phyloP scores from a whole-genome alignment of 2,329 filamentous ascomycete genomes.

The Daldinia sp. region DNA sequence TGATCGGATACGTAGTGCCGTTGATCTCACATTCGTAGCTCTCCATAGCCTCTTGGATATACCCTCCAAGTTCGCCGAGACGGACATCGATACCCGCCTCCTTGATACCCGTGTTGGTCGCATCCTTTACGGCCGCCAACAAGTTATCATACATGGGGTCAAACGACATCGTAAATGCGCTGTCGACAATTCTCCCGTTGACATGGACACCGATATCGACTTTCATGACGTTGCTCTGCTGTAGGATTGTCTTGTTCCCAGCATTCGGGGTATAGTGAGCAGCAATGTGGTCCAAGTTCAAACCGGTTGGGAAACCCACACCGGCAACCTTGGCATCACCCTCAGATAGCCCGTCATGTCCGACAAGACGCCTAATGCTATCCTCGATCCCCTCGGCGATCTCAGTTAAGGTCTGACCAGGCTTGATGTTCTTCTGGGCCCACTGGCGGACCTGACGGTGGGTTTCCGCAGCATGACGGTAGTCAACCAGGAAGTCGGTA shows the following conservation, averaged over 20 bases:
- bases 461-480: conserved; percentile 85
- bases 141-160: conserved; percentile 79
- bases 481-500: conserved; percentile 80
- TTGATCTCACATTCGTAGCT: conserved; percentile 88
- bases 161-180: conserved; percentile 81
- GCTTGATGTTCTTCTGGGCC: conserved; percentile 81
- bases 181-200: conserved; percentile 82
- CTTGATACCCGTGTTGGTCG: conserved; percentile 86
- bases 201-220: conserved; percentile 85
- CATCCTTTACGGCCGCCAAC: conserved; percentile 75
- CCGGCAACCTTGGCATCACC: conserved; percentile 81
- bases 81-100: conserved; percentile 93
- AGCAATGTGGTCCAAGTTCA: conserved; percentile 85
- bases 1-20: conserved; percentile 80
- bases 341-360: conserved; percentile 77
- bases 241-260: conserved; percentile 79
- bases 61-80: conserved; percentile 82
- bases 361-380: conserved; percentile 77
- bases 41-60: conserved; percentile 92
- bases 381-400: conserved; percentile 91
- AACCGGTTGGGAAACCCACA: conserved; percentile 86
- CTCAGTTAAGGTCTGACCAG: conserved; percentile 80
- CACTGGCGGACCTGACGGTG: conserved; percentile 87
- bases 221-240: conserved; percentile 80
- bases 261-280: conserved; percentile 90